phyloP scores from a whole-genome alignment of 164 flowering plant species.

The Vitis rotundifolia region DNA sequence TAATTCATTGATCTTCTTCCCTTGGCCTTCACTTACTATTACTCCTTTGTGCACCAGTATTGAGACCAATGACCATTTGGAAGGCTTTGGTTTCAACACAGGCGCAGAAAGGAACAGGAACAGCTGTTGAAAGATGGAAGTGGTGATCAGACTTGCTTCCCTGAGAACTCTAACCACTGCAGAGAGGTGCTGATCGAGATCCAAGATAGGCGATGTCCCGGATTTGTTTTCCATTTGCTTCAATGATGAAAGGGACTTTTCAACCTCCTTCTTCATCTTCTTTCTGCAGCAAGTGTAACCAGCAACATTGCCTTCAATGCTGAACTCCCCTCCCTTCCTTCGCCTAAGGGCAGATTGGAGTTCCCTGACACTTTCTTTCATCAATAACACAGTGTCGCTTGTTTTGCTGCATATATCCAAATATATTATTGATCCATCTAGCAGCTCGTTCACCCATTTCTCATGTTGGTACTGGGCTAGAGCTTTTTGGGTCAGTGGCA shows the following conservation, averaged over 20 bases:
- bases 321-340: slow-evolving; percentile 17
- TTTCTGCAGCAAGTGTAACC: slow-evolving; percentile 24
- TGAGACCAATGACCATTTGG: slow-evolving; percentile 33
- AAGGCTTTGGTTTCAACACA: slow-evolving; percentile 18
- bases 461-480: slow-evolving; percentile 18
- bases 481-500: slow-evolving; percentile 27
- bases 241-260: slow-evolving; percentile 22
- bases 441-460: slow-evolving; percentile 20
- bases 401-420: slow-evolving; percentile 28
- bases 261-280: slow-evolving; percentile 31
- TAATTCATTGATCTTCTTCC: slow-evolving; percentile 27
- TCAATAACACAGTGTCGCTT: slow-evolving; percentile 21
- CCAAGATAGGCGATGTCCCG: neutral
- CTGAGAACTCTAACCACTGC: slow-evolving; percentile 27
- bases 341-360: slow-evolving; percentile 38
- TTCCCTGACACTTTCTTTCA: slow-evolving; percentile 20
- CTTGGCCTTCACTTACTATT: slow-evolving; percentile 17
- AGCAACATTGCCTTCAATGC: slow-evolving; percentile 13
- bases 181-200: slow-evolving; percentile 16
- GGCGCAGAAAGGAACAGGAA: slow-evolving; percentile 25
- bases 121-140: slow-evolving; percentile 23
- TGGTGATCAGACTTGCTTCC: slow-evolving; percentile 24
- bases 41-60: slow-evolving; percentile 31
- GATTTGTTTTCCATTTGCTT: slow-evolving; percentile 28
- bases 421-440: slow-evolving; percentile 23